Evolutionary conservation across 192 early-diverging fungal species (phyloP).

Genomic region (Diversispora epigaea): DNA sequence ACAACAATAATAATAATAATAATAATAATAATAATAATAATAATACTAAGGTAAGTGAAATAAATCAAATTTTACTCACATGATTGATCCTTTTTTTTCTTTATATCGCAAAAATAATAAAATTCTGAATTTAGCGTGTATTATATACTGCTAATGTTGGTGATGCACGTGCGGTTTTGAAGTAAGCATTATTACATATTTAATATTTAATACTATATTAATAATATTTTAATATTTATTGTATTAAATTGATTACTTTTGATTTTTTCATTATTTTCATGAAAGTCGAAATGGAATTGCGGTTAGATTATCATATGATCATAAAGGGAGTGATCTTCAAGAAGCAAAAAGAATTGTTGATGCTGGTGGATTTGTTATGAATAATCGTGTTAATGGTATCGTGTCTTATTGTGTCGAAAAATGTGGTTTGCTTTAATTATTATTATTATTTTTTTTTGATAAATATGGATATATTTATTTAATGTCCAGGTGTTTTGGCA

Average conservation of each 20-base stretch:
- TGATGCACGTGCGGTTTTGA: slow-evolving; percentile 93
- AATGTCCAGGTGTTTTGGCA: slow-evolving; percentile 91
- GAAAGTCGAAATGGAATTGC: slow-evolving; percentile 75
- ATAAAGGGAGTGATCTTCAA: slow-evolving; percentile 90
- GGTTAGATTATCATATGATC: slow-evolving; percentile 91
- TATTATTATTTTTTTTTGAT: too few relatives aligned
- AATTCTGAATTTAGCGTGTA: slow-evolving; percentile 56
- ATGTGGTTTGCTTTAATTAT: too few relatives aligned
- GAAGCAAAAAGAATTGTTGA: slow-evolving; percentile 92
- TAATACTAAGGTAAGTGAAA: too few relatives aligned
- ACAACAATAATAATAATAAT: too few relatives aligned
- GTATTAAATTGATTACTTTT: not conserved
- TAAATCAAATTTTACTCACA: too few relatives aligned
- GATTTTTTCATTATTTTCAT: not conserved
- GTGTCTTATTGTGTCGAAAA: too few relatives aligned
- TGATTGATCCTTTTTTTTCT: too few relatives aligned
- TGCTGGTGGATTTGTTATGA: slow-evolving; percentile 95
- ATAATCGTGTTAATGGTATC: slow-evolving; percentile 97
- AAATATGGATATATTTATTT: too few relatives aligned
- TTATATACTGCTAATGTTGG: slow-evolving; percentile 96
- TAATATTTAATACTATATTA: too few relatives aligned
- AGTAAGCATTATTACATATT: slow-evolving; percentile 44
- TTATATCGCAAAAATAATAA: too few relatives aligned
- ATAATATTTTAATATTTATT: not conserved
- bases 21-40: too few relatives aligned